phyloP scores from a whole-genome alignment of 2,329 filamentous ascomycete genomes.

The Cladosporium sp. region DNA sequence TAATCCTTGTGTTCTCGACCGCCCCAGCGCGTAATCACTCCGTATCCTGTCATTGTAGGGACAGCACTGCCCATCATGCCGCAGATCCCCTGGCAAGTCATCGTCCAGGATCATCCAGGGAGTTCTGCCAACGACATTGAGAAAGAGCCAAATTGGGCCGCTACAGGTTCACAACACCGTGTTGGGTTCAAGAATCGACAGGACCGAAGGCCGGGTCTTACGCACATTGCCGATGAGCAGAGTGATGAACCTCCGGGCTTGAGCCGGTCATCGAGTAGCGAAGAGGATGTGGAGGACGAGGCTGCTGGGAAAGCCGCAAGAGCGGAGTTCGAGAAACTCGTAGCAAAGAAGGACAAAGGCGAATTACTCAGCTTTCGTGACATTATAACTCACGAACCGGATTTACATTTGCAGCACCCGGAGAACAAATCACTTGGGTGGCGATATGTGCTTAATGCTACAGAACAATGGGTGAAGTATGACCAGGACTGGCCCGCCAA shows the following conservation, averaged over 20 bases:
- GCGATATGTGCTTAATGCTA: slow-evolving; percentile 47
- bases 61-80: slow-evolving; percentile 30
- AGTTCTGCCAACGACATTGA: slow-evolving; percentile 38
- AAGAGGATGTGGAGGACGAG: slow-evolving; percentile 8
- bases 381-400: slow-evolving; percentile 29
- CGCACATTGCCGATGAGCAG: slow-evolving; percentile 23
- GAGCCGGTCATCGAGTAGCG: not conserved
- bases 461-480: slow-evolving; percentile 49
- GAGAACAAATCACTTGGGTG: slow-evolving; percentile 45
- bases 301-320: slow-evolving; percentile 26
- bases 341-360: slow-evolving; percentile 24
- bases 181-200: slow-evolving; percentile 38
- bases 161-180: slow-evolving; percentile 33
- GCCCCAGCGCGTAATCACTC: no score
- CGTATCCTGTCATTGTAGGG: no score
- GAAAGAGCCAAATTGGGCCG: slow-evolving; percentile 41
- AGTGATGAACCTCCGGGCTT: slow-evolving; percentile 1
- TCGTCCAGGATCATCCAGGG: slow-evolving; percentile 35
- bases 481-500: slow-evolving; percentile 48
- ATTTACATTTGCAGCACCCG: slow-evolving; percentile 43
- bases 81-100: slow-evolving; percentile 28
- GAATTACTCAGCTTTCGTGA: slow-evolving; percentile 39
- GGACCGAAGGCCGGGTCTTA: slow-evolving; percentile 37
- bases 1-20: no score
- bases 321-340: slow-evolving; percentile 26